Conservation (phyloP, 192 early-diverging fungal genomes). For the Linnemannia exigua region DNA sequence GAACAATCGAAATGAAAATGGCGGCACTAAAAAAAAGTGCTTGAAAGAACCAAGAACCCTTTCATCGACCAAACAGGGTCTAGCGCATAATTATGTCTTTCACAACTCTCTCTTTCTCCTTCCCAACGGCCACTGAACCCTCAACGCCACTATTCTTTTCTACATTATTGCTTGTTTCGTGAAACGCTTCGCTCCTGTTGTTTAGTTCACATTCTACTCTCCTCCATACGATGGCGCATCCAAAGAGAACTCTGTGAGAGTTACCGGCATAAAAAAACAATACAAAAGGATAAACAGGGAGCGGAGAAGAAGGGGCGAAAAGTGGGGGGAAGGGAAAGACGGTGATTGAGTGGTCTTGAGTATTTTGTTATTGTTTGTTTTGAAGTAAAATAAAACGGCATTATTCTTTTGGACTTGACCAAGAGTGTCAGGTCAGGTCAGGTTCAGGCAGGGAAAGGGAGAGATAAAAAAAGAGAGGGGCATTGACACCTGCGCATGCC, state of each 20-base stretch:
- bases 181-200: neutral
- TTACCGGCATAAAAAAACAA: neutral
- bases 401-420: neutral
- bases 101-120: too few relatives aligned
- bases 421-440: too few relatives aligned
- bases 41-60: neutral
- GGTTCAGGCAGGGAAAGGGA: too few relatives aligned
- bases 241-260: constrained; percentile 26
- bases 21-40: neutral
- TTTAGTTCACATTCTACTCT: constrained; percentile 42
- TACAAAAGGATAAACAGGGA: neutral
- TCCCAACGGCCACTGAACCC: neutral
- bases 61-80: constrained; percentile 4
- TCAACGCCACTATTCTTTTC: neutral
- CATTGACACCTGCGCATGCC: too few relatives aligned
- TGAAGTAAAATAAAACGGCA: neutral
- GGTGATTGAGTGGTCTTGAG: neutral
- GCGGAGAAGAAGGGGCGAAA: neutral
- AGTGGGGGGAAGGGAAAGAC: too few relatives aligned
- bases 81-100: neutral
- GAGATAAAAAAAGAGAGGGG: too few relatives aligned
- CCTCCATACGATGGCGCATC: constrained; percentile 31
- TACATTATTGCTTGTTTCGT: too few relatives aligned
- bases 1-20: neutral
- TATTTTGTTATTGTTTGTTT: neutral